A percentile compares a stretch with the other conserved stretches of the same genome.
Evolutionary conservation across 2,329 filamentous ascomycete genomes (phyloP).

Genomic region (Aspergillus calidoustus): DNA sequence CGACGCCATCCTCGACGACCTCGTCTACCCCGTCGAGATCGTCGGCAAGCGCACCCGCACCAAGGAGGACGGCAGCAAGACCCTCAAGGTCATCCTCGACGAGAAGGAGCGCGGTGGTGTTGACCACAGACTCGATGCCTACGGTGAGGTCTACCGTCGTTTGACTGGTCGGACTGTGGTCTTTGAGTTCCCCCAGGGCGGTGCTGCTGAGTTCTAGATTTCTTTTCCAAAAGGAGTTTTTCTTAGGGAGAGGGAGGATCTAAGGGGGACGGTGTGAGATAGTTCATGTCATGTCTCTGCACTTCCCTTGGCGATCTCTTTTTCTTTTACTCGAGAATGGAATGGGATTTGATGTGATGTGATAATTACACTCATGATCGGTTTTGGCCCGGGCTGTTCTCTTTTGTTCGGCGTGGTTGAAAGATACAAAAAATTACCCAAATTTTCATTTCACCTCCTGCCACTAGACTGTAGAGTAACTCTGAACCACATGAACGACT

Average conservation of each 20-base stretch:
- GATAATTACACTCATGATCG: conserved; percentile 30
- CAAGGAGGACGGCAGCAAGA: conserved; percentile 98
- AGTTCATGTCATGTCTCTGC: neutral
- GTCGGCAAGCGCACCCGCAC: conserved; percentile 98
- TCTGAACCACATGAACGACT: neutral
- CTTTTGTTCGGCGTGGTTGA: conserved; percentile 27
- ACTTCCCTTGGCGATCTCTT: neutral
- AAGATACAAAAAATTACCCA: conserved; percentile 24
- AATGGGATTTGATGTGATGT: conserved; percentile 28
- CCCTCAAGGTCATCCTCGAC: conserved; percentile 98
- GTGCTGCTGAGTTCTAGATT: conserved; percentile 77
- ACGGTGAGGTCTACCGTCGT: conserved; percentile 98
- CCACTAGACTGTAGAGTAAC: conserved; percentile 5
- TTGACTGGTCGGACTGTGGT: conserved; percentile 94
- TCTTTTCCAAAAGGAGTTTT: neutral
- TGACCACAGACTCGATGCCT: conserved; percentile 99
- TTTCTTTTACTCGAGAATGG: neutral
- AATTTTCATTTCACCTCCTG: conserved; percentile 15
- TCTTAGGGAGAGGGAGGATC: neutral
- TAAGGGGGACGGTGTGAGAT: neutral
- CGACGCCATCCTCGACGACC: conserved; percentile 96
- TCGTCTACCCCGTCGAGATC: conserved; percentile 99
- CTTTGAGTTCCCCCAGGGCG: conserved; percentile 97
- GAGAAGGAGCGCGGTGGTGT: conserved; percentile 99
- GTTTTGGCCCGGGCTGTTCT: conserved; percentile 28